Conservation (phyloP, 2,329 filamentous ascomycete species). For the Xenoacremonium recifei region DNA sequence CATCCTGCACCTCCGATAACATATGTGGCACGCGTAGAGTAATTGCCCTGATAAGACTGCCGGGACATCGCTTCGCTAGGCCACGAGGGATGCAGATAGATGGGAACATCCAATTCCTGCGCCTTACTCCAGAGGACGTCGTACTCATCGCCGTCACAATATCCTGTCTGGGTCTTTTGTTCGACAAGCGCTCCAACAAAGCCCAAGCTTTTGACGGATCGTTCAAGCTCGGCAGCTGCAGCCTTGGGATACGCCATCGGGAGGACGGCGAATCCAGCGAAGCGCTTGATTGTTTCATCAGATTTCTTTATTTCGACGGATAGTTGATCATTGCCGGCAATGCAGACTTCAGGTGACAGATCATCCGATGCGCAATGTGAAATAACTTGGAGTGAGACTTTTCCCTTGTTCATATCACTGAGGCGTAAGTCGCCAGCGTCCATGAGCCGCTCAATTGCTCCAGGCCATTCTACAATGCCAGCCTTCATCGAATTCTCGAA, state of each 20-base stretch:
- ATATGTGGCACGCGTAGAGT: conserved; percentile 22
- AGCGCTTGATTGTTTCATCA: conserved; percentile 14
- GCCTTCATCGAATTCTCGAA: conserved; percentile 6
- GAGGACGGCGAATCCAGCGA: conserved; percentile 29
- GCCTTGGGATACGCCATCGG: conserved; percentile 28
- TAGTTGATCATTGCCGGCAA: conserved; percentile 6
- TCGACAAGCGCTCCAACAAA: conserved; percentile 33
- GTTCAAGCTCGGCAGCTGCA: conserved; percentile 28
- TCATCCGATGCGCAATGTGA: conserved; percentile 6
- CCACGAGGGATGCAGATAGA: conserved; percentile 52
- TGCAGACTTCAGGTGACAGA: conserved; percentile 2
- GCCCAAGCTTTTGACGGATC: conserved; percentile 27
- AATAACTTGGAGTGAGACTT: conserved; percentile 6
- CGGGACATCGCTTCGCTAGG: conserved; percentile 30
- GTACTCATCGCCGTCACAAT: conserved; percentile 28
- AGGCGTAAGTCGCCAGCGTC: conserved; percentile 6
- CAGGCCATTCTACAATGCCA: no score
- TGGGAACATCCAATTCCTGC: conserved; percentile 45
- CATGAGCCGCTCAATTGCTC: conserved; percentile 3
- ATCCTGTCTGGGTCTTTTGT: conserved; percentile 23
- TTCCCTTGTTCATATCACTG: conserved; percentile 6
- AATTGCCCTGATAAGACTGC: conserved; percentile 26
- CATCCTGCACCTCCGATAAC: conserved; percentile 41
- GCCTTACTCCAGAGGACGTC: conserved; percentile 24
- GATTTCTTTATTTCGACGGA: neutral